Conservation (phyloP, 257 asterid genomes). For the Ehretia macrophylla region DNA sequence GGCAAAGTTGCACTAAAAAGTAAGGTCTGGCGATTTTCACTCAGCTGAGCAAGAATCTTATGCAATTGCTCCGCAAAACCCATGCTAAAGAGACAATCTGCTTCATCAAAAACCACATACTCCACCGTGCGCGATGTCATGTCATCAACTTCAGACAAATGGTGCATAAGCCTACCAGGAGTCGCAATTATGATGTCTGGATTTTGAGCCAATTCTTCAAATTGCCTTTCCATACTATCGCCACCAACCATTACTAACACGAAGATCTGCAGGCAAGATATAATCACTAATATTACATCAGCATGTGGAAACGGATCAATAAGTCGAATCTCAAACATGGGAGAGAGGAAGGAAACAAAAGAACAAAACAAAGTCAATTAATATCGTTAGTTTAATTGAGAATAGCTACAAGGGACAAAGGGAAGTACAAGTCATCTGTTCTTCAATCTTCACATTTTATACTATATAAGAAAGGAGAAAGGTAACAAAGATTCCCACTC, state of each 20-base stretch:
- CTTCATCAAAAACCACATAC: slow-evolving; percentile 93
- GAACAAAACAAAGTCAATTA: too few species aligned
- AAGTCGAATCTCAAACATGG: too few species aligned
- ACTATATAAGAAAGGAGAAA: too few species aligned
- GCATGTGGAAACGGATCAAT: not conserved
- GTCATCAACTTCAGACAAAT: slow-evolving; percentile 86
- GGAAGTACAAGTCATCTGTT: too few species aligned
- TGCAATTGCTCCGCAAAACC: slow-evolving; percentile 93
- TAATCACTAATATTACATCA: not conserved
- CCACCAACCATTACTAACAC: slow-evolving; percentile 91
- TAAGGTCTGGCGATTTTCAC: slow-evolving; percentile 88
- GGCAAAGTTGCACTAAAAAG: slow-evolving; percentile 97
- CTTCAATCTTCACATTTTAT: too few species aligned
- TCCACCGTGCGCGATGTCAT: slow-evolving; percentile 88
- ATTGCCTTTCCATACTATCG: slow-evolving; percentile 96
- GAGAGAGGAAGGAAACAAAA: too few species aligned
- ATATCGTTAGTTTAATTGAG: too few species aligned
- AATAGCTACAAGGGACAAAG: too few species aligned
- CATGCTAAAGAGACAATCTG: slow-evolving; percentile 93
- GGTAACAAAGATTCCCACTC: too few species aligned
- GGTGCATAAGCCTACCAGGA: slow-evolving; percentile 97
- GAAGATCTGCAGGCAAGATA: slow-evolving; percentile 59
- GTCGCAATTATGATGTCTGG: slow-evolving; percentile 93
- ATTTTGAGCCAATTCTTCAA: slow-evolving; percentile 89
- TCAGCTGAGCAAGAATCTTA: slow-evolving; percentile 56